phyloP scores from a whole-genome alignment of 2,329 filamentous ascomycete genomes.

The Xylariaceae sp. region DNA sequence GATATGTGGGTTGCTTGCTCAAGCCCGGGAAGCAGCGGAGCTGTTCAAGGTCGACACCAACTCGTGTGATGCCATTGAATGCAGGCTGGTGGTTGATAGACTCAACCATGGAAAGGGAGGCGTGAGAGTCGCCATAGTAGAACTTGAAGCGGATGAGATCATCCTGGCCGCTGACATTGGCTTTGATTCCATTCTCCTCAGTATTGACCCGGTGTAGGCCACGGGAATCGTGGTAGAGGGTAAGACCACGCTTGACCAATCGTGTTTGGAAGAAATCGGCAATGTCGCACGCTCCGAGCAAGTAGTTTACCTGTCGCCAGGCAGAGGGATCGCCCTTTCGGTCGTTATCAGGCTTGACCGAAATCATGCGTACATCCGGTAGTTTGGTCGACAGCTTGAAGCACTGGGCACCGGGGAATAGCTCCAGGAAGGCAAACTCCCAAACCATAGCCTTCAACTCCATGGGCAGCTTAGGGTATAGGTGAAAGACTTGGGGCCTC shows the following conservation, averaged over 20 bases:
- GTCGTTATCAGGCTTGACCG: background rate
- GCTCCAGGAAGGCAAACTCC: conserved; percentile 3
- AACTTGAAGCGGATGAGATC: conserved; percentile 17
- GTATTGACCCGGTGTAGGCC: background rate
- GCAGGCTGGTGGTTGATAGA: background rate
- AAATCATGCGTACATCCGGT: background rate
- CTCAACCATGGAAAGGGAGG: background rate
- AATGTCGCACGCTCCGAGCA: background rate
- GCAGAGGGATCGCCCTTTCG: conserved; percentile 11
- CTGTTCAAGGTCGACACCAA: conserved; percentile 9
- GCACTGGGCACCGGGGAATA: conserved; percentile 17
- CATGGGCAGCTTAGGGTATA: conserved; percentile 16
- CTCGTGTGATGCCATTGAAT: conserved; percentile 11
- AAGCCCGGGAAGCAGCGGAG: background rate
- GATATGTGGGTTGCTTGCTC: background rate
- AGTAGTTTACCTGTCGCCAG: conserved; percentile 15
- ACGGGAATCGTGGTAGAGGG: background rate
- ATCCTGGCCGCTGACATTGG: background rate
- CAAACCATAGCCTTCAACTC: conserved; percentile 27
- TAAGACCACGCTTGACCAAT: background rate
- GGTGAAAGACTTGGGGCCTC: background rate
- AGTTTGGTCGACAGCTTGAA: conserved; percentile 12
- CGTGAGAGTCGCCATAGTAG: background rate
- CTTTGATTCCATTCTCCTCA: conserved; percentile 2
- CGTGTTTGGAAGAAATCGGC: background rate